These are phyloP conservation scores for Cryptosporidium sp. DNA, from an alignment of 169 alveolate genomes.

Conservation along the genomic window DNA sequence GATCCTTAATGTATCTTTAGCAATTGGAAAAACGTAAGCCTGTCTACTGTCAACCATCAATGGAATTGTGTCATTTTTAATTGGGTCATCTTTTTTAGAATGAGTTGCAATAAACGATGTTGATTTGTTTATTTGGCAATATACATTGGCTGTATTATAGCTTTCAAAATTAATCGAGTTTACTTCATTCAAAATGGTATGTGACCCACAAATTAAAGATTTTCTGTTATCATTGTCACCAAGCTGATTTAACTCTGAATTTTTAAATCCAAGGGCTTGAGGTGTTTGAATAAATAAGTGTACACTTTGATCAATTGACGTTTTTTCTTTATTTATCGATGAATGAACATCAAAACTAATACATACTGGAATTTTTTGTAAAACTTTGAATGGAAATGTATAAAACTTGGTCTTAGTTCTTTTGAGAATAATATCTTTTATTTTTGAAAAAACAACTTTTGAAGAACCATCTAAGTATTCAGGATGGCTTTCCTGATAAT, in stretches of 20 bases:
- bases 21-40: constrained; percentile 17
- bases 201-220: not conserved
- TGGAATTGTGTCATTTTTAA: not conserved
- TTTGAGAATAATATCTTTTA: not conserved
- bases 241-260: not conserved
- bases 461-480: constrained; percentile 16
- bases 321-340: not conserved
- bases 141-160: not conserved
- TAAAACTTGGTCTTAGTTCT: not conserved
- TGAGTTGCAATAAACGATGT: not conserved
- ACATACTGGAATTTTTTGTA: constrained; percentile 17
- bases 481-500: not conserved
- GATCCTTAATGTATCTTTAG: constrained; percentile 17
- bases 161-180: constrained; percentile 3
- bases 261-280: constrained; percentile 12
- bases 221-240: not conserved
- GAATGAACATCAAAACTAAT: constrained; percentile 36
- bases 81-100: not conserved
- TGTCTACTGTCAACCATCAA: constrained; percentile 8
- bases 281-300: constrained; percentile 33
- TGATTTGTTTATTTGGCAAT: not conserved
- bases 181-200: constrained; percentile 4
- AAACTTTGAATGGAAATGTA: constrained; percentile 25
- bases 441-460: not conserved
- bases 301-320: not conserved